A percentile compares a stretch with the other conserved stretches of the same genome.
Conservation (phyloP, 495 filamentous ascomycete genomes). For the Xylaria castorea region DNA sequence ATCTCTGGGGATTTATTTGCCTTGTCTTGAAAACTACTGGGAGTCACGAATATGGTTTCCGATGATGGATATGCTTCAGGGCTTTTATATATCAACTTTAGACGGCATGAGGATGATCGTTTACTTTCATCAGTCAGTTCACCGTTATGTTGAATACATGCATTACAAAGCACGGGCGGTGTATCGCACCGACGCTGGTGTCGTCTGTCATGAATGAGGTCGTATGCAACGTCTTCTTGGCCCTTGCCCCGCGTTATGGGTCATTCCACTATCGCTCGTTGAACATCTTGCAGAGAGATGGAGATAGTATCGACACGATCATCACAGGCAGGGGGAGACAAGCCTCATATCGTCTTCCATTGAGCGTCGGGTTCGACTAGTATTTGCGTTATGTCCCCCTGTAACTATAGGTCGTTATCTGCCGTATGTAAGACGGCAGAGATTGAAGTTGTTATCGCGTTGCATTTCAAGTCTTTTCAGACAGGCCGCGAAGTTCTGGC, state of each 20-base stretch:
- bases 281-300: neutral
- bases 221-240: neutral
- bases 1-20: neutral
- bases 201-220: neutral
- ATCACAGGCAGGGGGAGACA: neutral
- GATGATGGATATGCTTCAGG: neutral
- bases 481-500: neutral
- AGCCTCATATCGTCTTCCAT: neutral
- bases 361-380: neutral
- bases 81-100: conserved; percentile 5
- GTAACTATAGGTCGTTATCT: neutral
- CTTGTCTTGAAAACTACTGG: neutral
- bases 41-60: neutral
- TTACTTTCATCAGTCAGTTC: neutral
- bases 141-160: neutral
- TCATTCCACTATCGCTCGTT: neutral
- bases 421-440: neutral
- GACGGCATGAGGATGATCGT: no score
- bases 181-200: conserved; percentile 1
- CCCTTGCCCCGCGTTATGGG: neutral
- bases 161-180: conserved; percentile 2
- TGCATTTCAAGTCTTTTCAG: neutral
- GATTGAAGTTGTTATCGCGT: neutral
- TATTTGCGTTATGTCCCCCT: neutral
- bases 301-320: neutral